Evolutionary conservation across 2,329 filamentous ascomycete genomes (phyloP).

Genomic region (Cercospora sp.): DNA sequence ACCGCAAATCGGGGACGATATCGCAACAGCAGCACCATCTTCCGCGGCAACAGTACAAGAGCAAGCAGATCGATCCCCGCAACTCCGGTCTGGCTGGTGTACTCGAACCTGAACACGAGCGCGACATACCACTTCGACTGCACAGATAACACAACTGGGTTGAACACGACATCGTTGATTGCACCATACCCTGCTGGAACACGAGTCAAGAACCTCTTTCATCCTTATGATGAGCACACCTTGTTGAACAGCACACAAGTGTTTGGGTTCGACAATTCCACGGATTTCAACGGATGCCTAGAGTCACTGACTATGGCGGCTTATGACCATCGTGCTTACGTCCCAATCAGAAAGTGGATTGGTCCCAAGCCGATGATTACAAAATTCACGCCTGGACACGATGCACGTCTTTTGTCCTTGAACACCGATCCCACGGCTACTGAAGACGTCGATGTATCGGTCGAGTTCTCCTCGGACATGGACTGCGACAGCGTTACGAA

Average conservation of each 20-base stretch:
- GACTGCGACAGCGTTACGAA: conserved; percentile 55
- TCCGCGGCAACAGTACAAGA: neutral
- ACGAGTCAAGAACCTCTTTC: conserved; percentile 61
- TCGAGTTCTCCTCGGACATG: conserved; percentile 62
- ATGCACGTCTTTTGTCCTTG: conserved; percentile 55
- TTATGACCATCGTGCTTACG: conserved; percentile 60
- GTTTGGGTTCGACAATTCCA: conserved; percentile 46
- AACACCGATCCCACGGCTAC: conserved; percentile 39
- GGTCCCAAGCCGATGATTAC: conserved; percentile 58
- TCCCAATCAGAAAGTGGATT: conserved; percentile 52
- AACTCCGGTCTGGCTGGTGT: conserved; percentile 53
- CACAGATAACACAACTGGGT: conserved; percentile 34
- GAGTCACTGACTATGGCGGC: conserved; percentile 51
- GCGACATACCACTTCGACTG: conserved; percentile 60
- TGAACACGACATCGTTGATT: conserved; percentile 49
- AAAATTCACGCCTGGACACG: conserved; percentile 59
- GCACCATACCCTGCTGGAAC: conserved; percentile 55
- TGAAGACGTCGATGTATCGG: conserved; percentile 46
- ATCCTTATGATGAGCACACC: conserved; percentile 56
- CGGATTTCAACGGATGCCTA: conserved; percentile 55
- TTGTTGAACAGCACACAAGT: conserved; percentile 40
- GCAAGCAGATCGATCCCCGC: conserved; percentile 22
- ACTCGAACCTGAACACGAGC: conserved; percentile 48
- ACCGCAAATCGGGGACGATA: neutral
- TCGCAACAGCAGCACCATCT: neutral